Base-by-base conservation (phyloP, 495 filamentous ascomycete genomes). In the Neurospora sp. region DNA sequence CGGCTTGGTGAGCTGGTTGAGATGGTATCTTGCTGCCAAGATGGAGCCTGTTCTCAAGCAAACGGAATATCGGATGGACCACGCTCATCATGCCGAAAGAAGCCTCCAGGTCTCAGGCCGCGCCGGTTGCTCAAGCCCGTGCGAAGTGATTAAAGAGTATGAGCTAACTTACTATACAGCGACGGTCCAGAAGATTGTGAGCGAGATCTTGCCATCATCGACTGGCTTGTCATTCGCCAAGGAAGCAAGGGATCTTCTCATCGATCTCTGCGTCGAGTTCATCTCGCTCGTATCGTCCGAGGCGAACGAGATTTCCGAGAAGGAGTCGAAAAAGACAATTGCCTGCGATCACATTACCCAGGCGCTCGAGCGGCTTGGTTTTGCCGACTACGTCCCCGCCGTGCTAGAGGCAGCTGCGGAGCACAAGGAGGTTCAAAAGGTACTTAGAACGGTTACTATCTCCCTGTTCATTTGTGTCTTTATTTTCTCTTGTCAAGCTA, bases 261-360 rank as follows among this genome's bases (percentile, higher is more conserved):
- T 98, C 83, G 96, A 98, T 83, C 98, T 95, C 86, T 99, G 96
- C 80, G 96, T 98, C 75, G 96, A 99, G 80, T 99, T 98, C 85
- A 98, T 99, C 81, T 98, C 96, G 11, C 88, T 99, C 72, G 93
- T 99, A 72, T 97, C 95, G 35, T 96, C 93, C 42, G 94, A 99
- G 84, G 96, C 96, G 10, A 99, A 99, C 80, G 96, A 99, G 77
- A 99, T 99, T 75, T 93, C 94, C 18, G 96, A 99, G 83, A 97
- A 95, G 78, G 96, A 99, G 75, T 91, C 94, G 12, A 99, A 99
- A 87, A 99, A 99, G 85, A 99, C 96, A 0, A 99, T 99, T 72
- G 95, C 94, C 0, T 94, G 92, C 76, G 96, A 99, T 78, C 96
- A 99, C 83, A 95, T 98, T 76, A 94, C 95, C 77, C 93, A 93